Conservation (phyloP, 73 alveolate genomes). For the Tetrahymena borealis region DNA sequence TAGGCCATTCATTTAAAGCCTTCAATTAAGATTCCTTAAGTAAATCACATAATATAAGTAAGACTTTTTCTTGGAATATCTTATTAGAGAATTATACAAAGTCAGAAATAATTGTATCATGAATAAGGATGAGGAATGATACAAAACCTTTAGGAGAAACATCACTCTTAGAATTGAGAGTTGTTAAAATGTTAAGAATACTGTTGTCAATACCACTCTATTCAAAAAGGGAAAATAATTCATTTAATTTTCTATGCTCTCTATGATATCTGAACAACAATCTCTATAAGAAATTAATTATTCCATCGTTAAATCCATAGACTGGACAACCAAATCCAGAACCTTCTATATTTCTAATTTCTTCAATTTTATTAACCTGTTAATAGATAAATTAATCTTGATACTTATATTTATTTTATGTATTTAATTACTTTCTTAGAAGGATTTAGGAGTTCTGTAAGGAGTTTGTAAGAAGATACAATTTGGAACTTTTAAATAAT, state of each 20-base stretch:
- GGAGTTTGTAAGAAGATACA: slow-evolving; percentile 3
- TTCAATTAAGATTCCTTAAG: slow-evolving; percentile 77
- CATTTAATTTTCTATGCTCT: slow-evolving; percentile 23
- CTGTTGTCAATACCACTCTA: slow-evolving; percentile 46
- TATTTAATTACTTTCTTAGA: slow-evolving; percentile 26
- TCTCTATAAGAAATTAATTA: slow-evolving; percentile 65
- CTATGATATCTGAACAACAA: slow-evolving; percentile 47
- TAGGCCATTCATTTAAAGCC: slow-evolving; percentile 95
- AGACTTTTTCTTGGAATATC: slow-evolving; percentile 75
- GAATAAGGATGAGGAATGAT: slow-evolving; percentile 76
- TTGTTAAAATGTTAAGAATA: slow-evolving; percentile 64
- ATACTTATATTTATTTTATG: too few relatives aligned
- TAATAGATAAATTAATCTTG: slow-evolving; percentile 8
- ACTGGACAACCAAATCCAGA: slow-evolving; percentile 87
- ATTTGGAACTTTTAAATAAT: slow-evolving; percentile 26
- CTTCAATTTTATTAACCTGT: slow-evolving; percentile 56
- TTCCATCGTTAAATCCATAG: slow-evolving; percentile 81
- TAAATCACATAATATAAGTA: slow-evolving; percentile 67
- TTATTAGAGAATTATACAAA: slow-evolving; percentile 74
- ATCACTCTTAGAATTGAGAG: slow-evolving; percentile 76
- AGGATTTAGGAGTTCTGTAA: slow-evolving; percentile 42
- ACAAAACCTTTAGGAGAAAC: slow-evolving; percentile 92
- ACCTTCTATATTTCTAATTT: slow-evolving; percentile 89
- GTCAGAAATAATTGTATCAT: slow-evolving; percentile 74
- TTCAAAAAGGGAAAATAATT: slow-evolving; percentile 15